Evolutionary conservation across 2,329 filamentous ascomycete genomes (phyloP), one percentile per base, ranked within the genome.

Genomic region (Pseudocercospora musae): DNA sequence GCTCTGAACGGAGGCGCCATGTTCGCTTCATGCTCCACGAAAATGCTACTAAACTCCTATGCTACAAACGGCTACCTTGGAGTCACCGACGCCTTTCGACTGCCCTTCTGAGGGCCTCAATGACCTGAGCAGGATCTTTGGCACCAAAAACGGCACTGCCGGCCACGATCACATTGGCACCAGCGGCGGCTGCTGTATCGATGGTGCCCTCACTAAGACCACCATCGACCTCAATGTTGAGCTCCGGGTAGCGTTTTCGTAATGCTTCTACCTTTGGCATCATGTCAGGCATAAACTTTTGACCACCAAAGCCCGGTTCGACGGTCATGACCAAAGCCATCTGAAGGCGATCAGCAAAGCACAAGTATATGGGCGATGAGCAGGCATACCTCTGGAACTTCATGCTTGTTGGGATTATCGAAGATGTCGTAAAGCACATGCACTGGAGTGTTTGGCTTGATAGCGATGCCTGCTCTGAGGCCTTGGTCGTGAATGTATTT

Each of bases 241-340:
- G 80, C 5, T 96, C 85, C 2, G 95, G 94, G 76, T 98, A 99
- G 72, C 86, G 87, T 74, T 88, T 81, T 63, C 95, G 87, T 70
- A 99, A 82, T 42, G 89, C 92, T 68, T 89, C 80, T 23, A 99
- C 95, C 81, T 99, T 99, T 74, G 94, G 92, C 69, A 99, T 86
- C 80, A 96, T 92, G 6, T 91, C 91, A 11, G 92, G 88, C 92
- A 98, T 98, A 83, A 99, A 99, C 75, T 96, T 97, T 76, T 99
- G 95, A 6, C 95, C 95, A 66, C 95, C 95, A 74, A 99, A 99
- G 50, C 95, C 95, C 49, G 95, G 95, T 79, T 99, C 87, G 48
- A 99, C 95, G 0, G 95, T 99, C 95, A 99, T 99, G 64, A 99
- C 86, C 18, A 99, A 87, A 40, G 96, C 92, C 95, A 99, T 99